Conservation (phyloP, 208 protist genomes). For the Crithidia expoeki region DNA sequence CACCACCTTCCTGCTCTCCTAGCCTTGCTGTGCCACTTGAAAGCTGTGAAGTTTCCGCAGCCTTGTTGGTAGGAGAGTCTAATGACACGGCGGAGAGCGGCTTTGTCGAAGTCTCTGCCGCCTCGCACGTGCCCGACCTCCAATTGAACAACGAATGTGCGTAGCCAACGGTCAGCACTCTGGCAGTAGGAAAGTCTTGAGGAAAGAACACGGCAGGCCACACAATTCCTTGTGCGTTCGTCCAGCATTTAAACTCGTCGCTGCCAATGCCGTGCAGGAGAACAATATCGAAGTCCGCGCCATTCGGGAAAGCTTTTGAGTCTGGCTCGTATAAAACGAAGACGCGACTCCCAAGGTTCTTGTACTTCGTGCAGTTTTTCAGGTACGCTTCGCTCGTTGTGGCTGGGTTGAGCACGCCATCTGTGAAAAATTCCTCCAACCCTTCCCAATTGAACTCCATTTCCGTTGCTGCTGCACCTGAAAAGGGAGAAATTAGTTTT, state of each 20-base stretch:
- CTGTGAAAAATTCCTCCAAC: slow-evolving; percentile 44
- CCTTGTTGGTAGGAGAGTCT: neutral
- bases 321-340: slow-evolving; percentile 39
- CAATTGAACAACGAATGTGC: slow-evolving; percentile 67
- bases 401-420: slow-evolving; percentile 44
- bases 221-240: slow-evolving; percentile 47
- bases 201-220: slow-evolving; percentile 72
- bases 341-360: slow-evolving; percentile 35
- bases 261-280: slow-evolving; percentile 77
- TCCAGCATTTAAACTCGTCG: slow-evolving; percentile 73
- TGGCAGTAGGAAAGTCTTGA: slow-evolving; percentile 67
- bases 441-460: slow-evolving; percentile 50
- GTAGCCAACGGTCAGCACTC: slow-evolving; percentile 64
- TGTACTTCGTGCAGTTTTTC: slow-evolving; percentile 32
- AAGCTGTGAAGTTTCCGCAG: neutral
- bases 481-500: too few species aligned
- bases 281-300: slow-evolving; percentile 60
- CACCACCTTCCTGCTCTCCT: neutral
- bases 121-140: slow-evolving; percentile 21
- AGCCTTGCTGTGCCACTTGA: neutral
- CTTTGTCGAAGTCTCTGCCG: slow-evolving; percentile 8
- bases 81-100: neutral
- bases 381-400: slow-evolving; percentile 25
- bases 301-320: neutral
- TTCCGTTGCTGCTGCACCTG: too few species aligned